Evolutionary conservation across 208 protist genomes (phyloP).

Genomic region (Wallacemonas sp.): DNA sequence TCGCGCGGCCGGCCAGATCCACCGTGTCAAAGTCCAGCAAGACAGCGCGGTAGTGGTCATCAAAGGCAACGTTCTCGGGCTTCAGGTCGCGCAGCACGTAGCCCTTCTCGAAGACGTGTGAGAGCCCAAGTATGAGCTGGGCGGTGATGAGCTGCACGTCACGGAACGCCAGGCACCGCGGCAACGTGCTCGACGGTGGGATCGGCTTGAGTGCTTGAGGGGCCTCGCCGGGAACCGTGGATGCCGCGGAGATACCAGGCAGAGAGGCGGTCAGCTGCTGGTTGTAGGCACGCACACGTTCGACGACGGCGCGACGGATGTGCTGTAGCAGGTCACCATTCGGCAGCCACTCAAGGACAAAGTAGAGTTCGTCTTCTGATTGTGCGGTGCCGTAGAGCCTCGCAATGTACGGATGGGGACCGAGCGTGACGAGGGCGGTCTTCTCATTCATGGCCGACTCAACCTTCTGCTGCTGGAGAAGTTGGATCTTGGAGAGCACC

Average conservation of each 20-base stretch:
- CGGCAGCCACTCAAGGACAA: conserved; percentile 92
- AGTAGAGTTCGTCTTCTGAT: conserved; percentile 90
- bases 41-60: conserved; percentile 72
- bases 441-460: conserved; percentile 85
- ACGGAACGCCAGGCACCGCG: conserved; percentile 73
- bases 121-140: conserved; percentile 69
- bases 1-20: conserved; percentile 32
- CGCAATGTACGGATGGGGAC: conserved; percentile 71
- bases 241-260: neutral
- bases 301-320: conserved; percentile 41
- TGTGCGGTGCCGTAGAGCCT: conserved; percentile 89
- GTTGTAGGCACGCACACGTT: conserved; percentile 36
- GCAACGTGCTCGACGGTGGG: conserved; percentile 14
- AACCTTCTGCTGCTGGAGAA: conserved; percentile 86
- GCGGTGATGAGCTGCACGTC: conserved; percentile 86
- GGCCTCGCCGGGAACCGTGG: neutral
- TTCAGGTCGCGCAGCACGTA: conserved; percentile 89
- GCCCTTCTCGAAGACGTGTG: conserved; percentile 46
- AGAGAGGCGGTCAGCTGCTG: too few relatives aligned
- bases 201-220: conserved; percentile 10
- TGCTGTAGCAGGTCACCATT: conserved; percentile 93
- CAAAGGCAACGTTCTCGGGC: conserved; percentile 88
- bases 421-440: conserved; percentile 53
- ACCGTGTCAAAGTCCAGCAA: conserved; percentile 90
- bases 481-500: conserved; percentile 84